Evolutionary conservation across 805 yeast genomes (phyloP).

Genomic region (Cyberlindnera misumaiensis): DNA sequence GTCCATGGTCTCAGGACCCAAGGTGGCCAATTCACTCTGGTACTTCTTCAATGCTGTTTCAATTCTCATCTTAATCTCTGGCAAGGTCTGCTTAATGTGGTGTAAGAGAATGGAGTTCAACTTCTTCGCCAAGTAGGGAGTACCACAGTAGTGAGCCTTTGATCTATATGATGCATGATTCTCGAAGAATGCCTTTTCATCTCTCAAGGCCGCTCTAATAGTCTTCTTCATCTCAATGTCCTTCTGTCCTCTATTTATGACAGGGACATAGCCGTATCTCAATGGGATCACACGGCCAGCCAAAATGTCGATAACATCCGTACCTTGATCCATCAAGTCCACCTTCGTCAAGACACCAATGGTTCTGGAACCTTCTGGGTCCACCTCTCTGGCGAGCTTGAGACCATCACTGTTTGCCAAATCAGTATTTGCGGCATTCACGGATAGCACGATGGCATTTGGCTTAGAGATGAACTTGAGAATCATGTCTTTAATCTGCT

Average conservation of each 20-base stretch:
- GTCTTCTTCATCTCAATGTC: slow-evolving; percentile 88
- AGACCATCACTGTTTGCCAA: slow-evolving; percentile 95
- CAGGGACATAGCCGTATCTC: slow-evolving; percentile 94
- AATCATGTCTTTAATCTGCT: slow-evolving; percentile 87
- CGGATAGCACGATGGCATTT: slow-evolving; percentile 89
- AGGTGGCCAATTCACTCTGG: slow-evolving; percentile 63
- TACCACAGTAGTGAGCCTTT: slow-evolving; percentile 95
- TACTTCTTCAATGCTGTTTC: slow-evolving; percentile 81
- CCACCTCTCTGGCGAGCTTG: slow-evolving; percentile 95
- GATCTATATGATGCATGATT: slow-evolving; percentile 85
- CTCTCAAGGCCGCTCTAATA: slow-evolving; percentile 77
- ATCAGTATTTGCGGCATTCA: slow-evolving; percentile 94
- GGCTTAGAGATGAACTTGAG: slow-evolving; percentile 92
- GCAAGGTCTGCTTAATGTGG: slow-evolving; percentile 83
- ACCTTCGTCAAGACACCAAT: slow-evolving; percentile 95
- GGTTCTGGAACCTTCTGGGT: slow-evolving; percentile 93
- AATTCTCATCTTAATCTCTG: slow-evolving; percentile 88
- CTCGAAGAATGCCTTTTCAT: slow-evolving; percentile 78
- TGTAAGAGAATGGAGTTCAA: slow-evolving; percentile 80
- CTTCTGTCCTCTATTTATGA: slow-evolving; percentile 93
- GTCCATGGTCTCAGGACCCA: slow-evolving; percentile 89
- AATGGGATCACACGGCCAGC: slow-evolving; percentile 95
- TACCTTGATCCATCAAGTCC: slow-evolving; percentile 96
- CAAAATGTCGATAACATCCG: slow-evolving; percentile 91
- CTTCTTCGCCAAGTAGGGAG: slow-evolving; percentile 93